Evolutionary conservation across 2,329 filamentous ascomycete species (phyloP), one percentile per base, ranked within the genome.

Genomic region (Paraconiothyrium sp.): DNA sequence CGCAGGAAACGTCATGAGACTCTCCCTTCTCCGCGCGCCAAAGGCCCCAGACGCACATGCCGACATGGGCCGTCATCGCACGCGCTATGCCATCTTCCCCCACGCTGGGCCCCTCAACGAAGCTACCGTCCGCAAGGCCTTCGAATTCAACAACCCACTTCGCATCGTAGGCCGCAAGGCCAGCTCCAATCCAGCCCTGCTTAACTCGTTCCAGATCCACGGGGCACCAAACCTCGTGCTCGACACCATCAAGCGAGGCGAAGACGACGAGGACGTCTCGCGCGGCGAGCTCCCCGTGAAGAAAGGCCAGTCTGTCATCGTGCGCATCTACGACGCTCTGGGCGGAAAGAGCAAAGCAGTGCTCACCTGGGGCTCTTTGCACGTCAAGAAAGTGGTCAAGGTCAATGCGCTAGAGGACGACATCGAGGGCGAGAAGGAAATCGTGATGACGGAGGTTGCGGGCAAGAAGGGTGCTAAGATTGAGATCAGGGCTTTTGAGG

Each of bases 1-100:
- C 14, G 88, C 87, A 50, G 94, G 94, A 47, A 95, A 91, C 75
- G 78, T 93, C 58, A 98, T 98, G 94, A 89, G 94, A 4, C 84
- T 98, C 10, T 94, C 90, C 14, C 85, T 98, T 22, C 86, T 97
- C 20, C 89, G 94, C 44, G 89, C 93, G 6, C 92, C 94, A 24
- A 98, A 98, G 77, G 94, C 94, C 0, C 94, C 94, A 0, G 94
- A 98, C 77, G 93, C 89, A 6, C 90, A 97, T 72, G 94, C 94
- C 44, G 94, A 98, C 76, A 97, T 98, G 93, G 94, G 93, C 57
- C 86, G 84, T 46, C 94, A 98, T 78, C 85, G 85, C 65, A 96
- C 97, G 69, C 90, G 91, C 64, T 98, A 94, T 86, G 94, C 92
- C 24, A 93, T 98, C 68, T 84, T 97, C 68, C 94, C 94, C 2